Base-by-base conservation (phyloP, 768 basidiomycete genomes). In the Xerocomellus dryophilus region DNA sequence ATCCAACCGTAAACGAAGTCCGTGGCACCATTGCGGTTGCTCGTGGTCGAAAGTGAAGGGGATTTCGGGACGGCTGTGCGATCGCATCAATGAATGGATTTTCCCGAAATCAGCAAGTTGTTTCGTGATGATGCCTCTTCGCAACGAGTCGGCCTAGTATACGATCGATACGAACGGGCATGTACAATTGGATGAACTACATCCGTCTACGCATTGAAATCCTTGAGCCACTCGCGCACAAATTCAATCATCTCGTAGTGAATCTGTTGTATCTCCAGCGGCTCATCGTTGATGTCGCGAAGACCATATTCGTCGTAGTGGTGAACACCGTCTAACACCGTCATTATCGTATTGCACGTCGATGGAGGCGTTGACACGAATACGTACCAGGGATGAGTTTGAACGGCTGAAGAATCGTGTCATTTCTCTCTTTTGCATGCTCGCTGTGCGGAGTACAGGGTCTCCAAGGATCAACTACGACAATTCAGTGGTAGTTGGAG, bases 391-490 rank as follows among this genome's bases (percentile, higher is more conserved):
- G 86, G 53, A 98, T 97, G 39, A 96, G 64, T 67, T 94, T 93
- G 73, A 93, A 93, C 1, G 95, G 95, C 35, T 79, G 76, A 34
- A 84, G 63, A 17, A 85, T 70, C 1, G 91, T 93, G 69, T 93
- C 92, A 38, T 76, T 68, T 17, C 93, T 77, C 43, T 82, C 76
- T 7, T 72, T 64, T 3, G 93, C 92, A 45, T 89, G 81, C 46
- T 80, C 75, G 58, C 88, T 89, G 66, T 91, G 91, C 0, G 91
- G 90, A 11, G 90, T 92, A 61, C 83, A 84, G 0, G 93, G 91
- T 52, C 87, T 80, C 93, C 93, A 97, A 15, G 93, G 93, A 71
- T 96, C 93, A 31, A 88, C 90, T 90, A 42, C 18, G 17, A 27
- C 23, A 23, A 17, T 38, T 56, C 11, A 54, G 42, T 31, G 41